These are phyloP conservation scores for Saccharomyces paradoxus DNA, from an alignment of 805 yeast species.

Conservation along the genomic window DNA sequence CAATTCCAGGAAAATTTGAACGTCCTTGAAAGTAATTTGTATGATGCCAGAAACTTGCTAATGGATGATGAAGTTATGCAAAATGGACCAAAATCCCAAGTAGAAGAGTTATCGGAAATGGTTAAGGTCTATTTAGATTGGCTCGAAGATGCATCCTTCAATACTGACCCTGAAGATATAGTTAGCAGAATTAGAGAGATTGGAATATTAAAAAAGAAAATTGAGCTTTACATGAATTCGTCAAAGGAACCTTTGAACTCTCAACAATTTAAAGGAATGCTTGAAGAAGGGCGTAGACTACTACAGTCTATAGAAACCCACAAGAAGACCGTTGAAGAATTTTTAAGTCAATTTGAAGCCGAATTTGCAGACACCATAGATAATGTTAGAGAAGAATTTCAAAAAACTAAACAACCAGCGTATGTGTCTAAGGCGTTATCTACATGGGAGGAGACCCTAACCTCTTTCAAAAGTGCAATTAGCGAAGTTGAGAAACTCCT, in stretches of 20 bases:
- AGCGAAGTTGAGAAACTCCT: constrained; percentile 18
- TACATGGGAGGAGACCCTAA: constrained; percentile 9
- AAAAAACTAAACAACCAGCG: constrained; percentile 33
- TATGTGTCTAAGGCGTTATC: constrained; percentile 9
- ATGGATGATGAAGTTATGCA: constrained; percentile 43
- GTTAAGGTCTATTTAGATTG: constrained; percentile 57
- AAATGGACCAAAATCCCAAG: constrained; percentile 35
- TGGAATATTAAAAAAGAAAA: constrained; percentile 22
- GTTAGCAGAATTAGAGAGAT: constrained; percentile 26
- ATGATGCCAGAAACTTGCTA: constrained; percentile 53
- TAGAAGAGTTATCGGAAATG: constrained; percentile 31
- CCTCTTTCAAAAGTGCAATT: constrained; percentile 10
- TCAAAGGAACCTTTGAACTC: constrained; percentile 40
- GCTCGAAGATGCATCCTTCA: constrained; percentile 65
- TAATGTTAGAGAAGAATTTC: constrained; percentile 46
- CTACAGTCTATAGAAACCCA: constrained; percentile 38
- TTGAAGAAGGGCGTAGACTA: constrained; percentile 36
- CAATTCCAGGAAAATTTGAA: constrained; percentile 57
- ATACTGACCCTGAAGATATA: constrained; percentile 36
- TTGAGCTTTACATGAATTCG: constrained; percentile 36
- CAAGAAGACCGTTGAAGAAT: constrained; percentile 39
- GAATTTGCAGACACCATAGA: constrained; percentile 38
- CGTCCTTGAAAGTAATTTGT: constrained; percentile 63
- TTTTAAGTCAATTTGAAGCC: constrained; percentile 35
- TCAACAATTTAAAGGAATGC: constrained; percentile 37